Base-by-base conservation (phyloP, 2,329 filamentous ascomycete species). In the Didymella pomorum region DNA sequence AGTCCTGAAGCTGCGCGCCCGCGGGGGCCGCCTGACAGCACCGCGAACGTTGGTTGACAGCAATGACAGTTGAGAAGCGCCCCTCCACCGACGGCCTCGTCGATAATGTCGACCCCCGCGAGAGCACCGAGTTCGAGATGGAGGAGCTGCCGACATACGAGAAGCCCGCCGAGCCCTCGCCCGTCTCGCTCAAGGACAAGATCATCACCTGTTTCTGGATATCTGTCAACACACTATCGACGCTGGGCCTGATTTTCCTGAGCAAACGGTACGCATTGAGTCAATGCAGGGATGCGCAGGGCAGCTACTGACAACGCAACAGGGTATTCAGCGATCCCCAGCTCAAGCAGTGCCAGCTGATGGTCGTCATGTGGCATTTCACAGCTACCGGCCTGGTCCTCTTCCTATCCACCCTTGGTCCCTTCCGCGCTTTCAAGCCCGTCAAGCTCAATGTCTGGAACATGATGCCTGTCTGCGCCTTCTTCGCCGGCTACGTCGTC, bases 291-390 rank as follows among this genome's bases (percentile, higher is more conserved):
- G 2, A 16, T 23, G 11, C 21, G 23, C 31, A 23, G 23, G 20
- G 4, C 31, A 25, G 11, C n/a, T 61, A 58, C 72, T 76, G 58
- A 76, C 66, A 53, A 39, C 5, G 26, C 35, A n/a, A 47, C 63
- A 81, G 79, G 48, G 79, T 80, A 23, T 79, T 81, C 65, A 76
- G 71, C 65, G 79, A 81, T 62, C 63, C 71, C 41, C 79, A 81
- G 61, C 71, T 81, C 56, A 76, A 78, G 56, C 70, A 73, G 21
- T 79, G 78, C 72, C 79, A 81, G 66, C 76, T 81, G 56, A 76
- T 78, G 64, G 79, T 81, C 44, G 79, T 79, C 18, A 81, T 80
- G 76, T 81, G 79, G 79, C 79, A 81, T 64, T 81, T 81, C 60
- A 74, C 76, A 25, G 79, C 78, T 31, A 81, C 79, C 52, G 71